Conservation (phyloP, 345 rosid species). For the Cochlearia excelsa region DNA sequence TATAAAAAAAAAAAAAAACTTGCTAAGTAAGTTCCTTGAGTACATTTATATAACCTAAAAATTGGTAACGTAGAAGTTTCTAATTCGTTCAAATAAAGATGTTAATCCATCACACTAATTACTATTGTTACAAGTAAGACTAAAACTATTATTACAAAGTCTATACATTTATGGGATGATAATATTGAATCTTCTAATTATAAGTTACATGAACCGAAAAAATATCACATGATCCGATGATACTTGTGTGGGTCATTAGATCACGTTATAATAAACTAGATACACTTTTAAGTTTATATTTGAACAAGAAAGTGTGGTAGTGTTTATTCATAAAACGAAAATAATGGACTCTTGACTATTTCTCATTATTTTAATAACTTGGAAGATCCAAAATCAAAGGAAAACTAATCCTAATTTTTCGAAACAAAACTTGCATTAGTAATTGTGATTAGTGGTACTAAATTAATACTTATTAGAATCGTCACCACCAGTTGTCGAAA, state of each 20-base stretch:
- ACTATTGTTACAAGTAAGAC: slow-evolving; percentile 1
- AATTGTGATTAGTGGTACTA: slow-evolving; percentile 16
- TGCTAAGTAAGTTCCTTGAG: slow-evolving; percentile 1
- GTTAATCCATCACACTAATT: not conserved
- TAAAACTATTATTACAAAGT: slow-evolving; percentile 7
- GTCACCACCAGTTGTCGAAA: no score
- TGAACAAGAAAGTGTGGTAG: slow-evolving; percentile 36
- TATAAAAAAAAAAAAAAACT: no score
- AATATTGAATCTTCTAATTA: slow-evolving; percentile 1
- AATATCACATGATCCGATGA: slow-evolving; percentile 7
- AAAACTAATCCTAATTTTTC: slow-evolving; percentile 4
- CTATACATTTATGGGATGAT: slow-evolving; percentile 11
- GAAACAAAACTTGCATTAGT: not conserved
- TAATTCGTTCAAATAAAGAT: not conserved
- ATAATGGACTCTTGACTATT: slow-evolving; percentile 29
- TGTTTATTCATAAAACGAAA: slow-evolving; percentile 33
- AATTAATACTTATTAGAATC: no score
- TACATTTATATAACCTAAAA: slow-evolving; percentile 26
- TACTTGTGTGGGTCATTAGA: slow-evolving; percentile 19
- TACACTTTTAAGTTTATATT: no score
- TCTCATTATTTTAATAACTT: slow-evolving; percentile 11
- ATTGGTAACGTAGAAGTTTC: slow-evolving; percentile 18
- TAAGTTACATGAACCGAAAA: slow-evolving; percentile 4
- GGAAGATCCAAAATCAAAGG: slow-evolving; percentile 33
- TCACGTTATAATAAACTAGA: slow-evolving; percentile 22